Evolutionary conservation across 176 grass and related monocot genomes (phyloP).

Genomic region (Hyparrhenia diplandra): DNA sequence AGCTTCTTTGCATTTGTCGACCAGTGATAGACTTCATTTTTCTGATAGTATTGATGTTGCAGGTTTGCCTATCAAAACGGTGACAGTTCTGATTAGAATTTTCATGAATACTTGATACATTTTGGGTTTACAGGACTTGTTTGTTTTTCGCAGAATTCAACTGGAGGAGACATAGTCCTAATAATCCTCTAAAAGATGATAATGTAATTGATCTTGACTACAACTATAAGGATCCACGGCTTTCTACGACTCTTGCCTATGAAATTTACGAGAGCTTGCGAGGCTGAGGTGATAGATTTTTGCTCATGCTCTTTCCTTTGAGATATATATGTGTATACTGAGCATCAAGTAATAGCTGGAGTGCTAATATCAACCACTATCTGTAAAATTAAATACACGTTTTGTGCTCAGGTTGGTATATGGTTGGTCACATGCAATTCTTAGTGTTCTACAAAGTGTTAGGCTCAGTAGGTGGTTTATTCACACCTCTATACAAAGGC

Average conservation of each 20-base stretch:
- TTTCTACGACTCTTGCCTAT: constrained; percentile 55
- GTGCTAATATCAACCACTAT: background rate
- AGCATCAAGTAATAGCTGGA: background rate
- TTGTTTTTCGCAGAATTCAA: constrained; percentile 39
- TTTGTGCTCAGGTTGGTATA: constrained; percentile 13
- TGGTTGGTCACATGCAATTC: background rate
- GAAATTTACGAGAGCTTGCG: constrained; percentile 79
- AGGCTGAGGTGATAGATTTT: constrained; percentile 62
- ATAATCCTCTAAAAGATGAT: constrained; percentile 35
- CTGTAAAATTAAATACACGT: background rate
- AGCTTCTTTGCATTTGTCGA: constrained; percentile 50
- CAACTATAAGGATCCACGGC: constrained; percentile 48
- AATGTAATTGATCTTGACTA: constrained; percentile 29
- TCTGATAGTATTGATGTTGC: constrained; percentile 36
- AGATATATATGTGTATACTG: background rate
- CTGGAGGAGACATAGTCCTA: constrained; percentile 32
- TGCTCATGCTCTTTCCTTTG: background rate
- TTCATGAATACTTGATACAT: background rate
- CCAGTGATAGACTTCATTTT: constrained; percentile 54
- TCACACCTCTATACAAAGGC: too few relatives aligned
- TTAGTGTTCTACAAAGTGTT: too few relatives aligned
- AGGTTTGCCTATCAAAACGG: constrained; percentile 37
- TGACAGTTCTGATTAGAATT: background rate
- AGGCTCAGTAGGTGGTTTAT: too few relatives aligned
- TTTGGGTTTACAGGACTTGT: background rate